Percentiles rank a stretch among this genome's conserved stretches.
Conservation (phyloP, 1,139 yeast species). For the Saccharomycopsis hybrid region DNA sequence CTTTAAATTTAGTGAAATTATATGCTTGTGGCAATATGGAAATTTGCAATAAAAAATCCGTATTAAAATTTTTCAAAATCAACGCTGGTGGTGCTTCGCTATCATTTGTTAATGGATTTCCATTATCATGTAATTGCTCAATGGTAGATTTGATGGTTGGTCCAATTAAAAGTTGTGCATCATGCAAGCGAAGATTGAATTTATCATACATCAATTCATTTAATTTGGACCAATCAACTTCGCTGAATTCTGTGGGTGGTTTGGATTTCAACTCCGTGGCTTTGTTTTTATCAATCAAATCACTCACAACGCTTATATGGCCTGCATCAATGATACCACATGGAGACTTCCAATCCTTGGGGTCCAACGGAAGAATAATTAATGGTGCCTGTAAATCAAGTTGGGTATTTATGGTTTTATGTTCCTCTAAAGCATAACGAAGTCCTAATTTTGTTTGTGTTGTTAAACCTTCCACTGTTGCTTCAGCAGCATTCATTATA, state of each 20-base stretch:
- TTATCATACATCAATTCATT: conserved; percentile 85
- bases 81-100: conserved; percentile 35
- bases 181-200: conserved; percentile 68
- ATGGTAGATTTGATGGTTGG: conserved; percentile 73
- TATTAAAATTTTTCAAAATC: conserved; percentile 69
- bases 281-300: conserved; percentile 65
- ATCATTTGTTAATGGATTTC: conserved; percentile 23
- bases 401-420: conserved; percentile 78
- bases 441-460: conserved; percentile 87
- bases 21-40: conserved; percentile 81
- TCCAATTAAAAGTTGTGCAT: conserved; percentile 86
- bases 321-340: conserved; percentile 96
- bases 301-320: conserved; percentile 78
- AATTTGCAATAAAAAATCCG: conserved; percentile 67
- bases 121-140: conserved; percentile 51
- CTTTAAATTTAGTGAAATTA: conserved; percentile 62
- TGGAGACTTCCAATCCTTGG: conserved; percentile 74
- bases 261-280: conserved; percentile 61
- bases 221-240: conserved; percentile 65
- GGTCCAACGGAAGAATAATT: conserved; percentile 80
- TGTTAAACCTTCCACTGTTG: conserved; percentile 86
- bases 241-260: conserved; percentile 54
- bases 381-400: conserved; percentile 92
- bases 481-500: conserved; percentile 90
- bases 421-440: conserved; percentile 90